phyloP scores from a whole-genome alignment of 2,329 filamentous ascomycete genomes.

The Metarhizium humberi region DNA sequence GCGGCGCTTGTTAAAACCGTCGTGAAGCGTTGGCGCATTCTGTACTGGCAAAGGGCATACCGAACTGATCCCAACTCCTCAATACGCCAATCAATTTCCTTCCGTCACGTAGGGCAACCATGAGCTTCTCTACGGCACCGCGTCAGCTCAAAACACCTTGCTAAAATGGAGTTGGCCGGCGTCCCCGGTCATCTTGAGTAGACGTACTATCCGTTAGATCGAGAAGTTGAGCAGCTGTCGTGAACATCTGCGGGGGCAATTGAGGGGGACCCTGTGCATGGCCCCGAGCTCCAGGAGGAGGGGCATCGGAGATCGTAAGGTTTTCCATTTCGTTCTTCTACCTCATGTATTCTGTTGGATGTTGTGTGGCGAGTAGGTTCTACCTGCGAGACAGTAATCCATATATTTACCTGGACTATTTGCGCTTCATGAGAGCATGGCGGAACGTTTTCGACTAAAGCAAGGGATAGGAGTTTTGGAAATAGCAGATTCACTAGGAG shows the following conservation, averaged over 20 bases:
- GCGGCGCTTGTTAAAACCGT: not conserved
- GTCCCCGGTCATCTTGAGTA: not conserved
- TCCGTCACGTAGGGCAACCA: slow-evolving; percentile 84
- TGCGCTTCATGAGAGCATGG: not conserved
- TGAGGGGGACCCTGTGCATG: slow-evolving; percentile 43
- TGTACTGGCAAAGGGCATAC: slow-evolving; percentile 32
- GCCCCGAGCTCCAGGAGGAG: slow-evolving; percentile 19
- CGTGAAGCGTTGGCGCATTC: not conserved
- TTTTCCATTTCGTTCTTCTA: slow-evolving; percentile 37
- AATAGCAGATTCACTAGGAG: not conserved
- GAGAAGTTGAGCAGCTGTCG: slow-evolving; percentile 87
- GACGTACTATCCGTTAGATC: slow-evolving; percentile 92
- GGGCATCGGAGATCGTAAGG: slow-evolving; percentile 39
- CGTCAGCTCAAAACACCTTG: slow-evolving; percentile 12
- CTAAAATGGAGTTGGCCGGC: not conserved
- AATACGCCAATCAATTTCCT: slow-evolving; percentile 89
- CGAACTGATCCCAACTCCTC: slow-evolving; percentile 96
- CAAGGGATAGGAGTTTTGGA: not conserved
- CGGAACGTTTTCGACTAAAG: not conserved
- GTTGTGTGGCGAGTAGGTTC: slow-evolving; percentile 4
- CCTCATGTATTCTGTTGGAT: slow-evolving; percentile 13
- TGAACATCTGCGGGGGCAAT: slow-evolving; percentile 93
- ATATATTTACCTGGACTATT: not conserved
- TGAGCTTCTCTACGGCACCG: slow-evolving; percentile 69
- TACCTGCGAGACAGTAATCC: not conserved